Evolutionary conservation across 371 early-diverging fungal species (phyloP).

Genomic region (Mortierella polycephala): DNA sequence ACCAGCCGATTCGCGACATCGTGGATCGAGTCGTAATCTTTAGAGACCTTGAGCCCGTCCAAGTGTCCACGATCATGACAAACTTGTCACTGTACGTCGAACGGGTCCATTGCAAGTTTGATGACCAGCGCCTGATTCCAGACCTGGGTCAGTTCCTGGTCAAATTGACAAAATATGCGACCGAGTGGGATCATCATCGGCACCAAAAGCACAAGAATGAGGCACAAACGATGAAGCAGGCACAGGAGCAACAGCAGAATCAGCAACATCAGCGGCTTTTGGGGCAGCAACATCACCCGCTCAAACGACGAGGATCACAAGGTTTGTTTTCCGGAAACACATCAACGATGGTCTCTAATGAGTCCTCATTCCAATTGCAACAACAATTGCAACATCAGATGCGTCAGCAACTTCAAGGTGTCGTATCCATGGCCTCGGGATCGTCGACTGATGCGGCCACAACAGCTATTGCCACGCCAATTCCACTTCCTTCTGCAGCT

Average conservation of each 20-base stretch:
- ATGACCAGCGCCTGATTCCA: slow-evolving; percentile 28
- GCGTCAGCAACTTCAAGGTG: slow-evolving; percentile 13
- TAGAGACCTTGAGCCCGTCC: slow-evolving; percentile 63
- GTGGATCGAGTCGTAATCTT: slow-evolving; percentile 66
- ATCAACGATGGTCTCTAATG: slow-evolving; percentile 25
- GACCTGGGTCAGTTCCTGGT: slow-evolving; percentile 47
- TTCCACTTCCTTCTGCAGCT: neutral
- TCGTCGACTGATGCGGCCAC: neutral
- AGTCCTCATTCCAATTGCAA: slow-evolving; percentile 2
- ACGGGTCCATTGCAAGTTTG: slow-evolving; percentile 59
- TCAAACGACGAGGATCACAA: slow-evolving; percentile 4
- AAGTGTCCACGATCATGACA: slow-evolving; percentile 66
- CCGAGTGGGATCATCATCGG: slow-evolving; percentile 51
- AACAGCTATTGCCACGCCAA: neutral
- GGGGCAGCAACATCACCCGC: slow-evolving; percentile 14
- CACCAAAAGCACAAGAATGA: slow-evolving; percentile 31
- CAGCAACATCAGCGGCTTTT: slow-evolving; percentile 20
- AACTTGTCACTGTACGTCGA: slow-evolving; percentile 68
- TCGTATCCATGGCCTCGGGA: slow-evolving; percentile 27
- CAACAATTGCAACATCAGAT: neutral
- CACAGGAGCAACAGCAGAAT: slow-evolving; percentile 19
- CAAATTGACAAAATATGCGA: slow-evolving; percentile 50
- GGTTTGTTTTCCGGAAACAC: slow-evolving; percentile 13
- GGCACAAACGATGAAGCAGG: slow-evolving; percentile 10
- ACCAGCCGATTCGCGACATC: slow-evolving; percentile 72